A percentile compares a stretch with the other conserved stretches of the same genome.
Evolutionary conservation across 139 green algal species (phyloP).

Genomic region (Nannochloris sp.): DNA sequence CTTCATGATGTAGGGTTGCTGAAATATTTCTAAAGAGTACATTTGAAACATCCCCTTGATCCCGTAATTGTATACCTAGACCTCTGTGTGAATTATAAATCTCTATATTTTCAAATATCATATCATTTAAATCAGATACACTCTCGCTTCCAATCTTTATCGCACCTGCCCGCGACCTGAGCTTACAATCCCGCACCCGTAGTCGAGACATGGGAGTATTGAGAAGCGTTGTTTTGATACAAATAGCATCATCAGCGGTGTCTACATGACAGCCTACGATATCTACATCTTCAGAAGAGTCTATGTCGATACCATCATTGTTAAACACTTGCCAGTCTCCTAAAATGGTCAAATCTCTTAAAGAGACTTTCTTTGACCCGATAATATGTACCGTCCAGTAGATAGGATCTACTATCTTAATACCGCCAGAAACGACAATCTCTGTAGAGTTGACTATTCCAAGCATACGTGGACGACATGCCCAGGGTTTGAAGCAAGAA

Average conservation of each 20-base stretch:
- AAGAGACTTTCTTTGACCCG: slow-evolving; percentile 12
- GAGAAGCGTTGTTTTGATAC: slow-evolving; percentile 26
- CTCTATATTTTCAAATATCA: slow-evolving; percentile 8
- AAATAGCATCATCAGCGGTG: slow-evolving; percentile 42
- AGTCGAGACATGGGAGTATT: background rate
- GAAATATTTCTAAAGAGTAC: slow-evolving; percentile 21
- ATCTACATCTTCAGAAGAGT: slow-evolving; percentile 22
- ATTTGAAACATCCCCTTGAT: slow-evolving; percentile 22
- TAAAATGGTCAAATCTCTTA: slow-evolving; percentile 13
- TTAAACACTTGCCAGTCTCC: slow-evolving; percentile 33
- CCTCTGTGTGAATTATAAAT: slow-evolving; percentile 26
- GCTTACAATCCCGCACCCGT: slow-evolving; percentile 7
- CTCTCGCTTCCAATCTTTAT: slow-evolving; percentile 28
- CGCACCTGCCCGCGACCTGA: slow-evolving; percentile 26
- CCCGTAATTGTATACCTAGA: slow-evolving; percentile 36
- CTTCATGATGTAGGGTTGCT: slow-evolving; percentile 3
- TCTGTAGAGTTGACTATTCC: slow-evolving; percentile 1
- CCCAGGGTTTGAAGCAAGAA: slow-evolving; percentile 2
- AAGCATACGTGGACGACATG: slow-evolving; percentile 17
- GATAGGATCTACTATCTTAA: slow-evolving; percentile 8
- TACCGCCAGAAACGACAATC: background rate
- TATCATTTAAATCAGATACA: background rate
- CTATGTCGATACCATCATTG: slow-evolving; percentile 44
- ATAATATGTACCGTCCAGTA: slow-evolving; percentile 26
- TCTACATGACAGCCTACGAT: slow-evolving; percentile 10